Base-by-base conservation (phyloP, 352 stramenopile species). In the Paralagenidium karlingii region DNA sequence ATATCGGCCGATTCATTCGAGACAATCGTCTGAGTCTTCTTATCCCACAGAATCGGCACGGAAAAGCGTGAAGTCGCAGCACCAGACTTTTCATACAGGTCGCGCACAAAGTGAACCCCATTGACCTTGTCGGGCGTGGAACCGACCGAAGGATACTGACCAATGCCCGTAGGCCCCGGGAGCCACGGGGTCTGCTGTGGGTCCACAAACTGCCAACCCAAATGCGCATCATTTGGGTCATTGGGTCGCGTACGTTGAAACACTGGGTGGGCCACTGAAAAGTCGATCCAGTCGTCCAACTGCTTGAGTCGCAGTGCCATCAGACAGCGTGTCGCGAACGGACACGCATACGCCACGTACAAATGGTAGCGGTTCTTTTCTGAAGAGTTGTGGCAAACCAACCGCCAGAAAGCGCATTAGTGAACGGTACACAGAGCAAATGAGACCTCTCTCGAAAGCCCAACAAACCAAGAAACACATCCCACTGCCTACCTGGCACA, bases 341-440 rank as follows among this genome's bases (percentile, higher is more conserved):
- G 95, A 66, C 94, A 99, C 24, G 94, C 94, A 21, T 92, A 70
- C 40, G 88, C 95, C 24, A 98, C 82, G 68, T 97, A 98, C 20
- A 99, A 62, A 62, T 98, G 93, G 66, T 99, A 88, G 24, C 75
- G 70, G 31, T 49, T 36, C 28, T 52, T 58, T 47, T 82, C 58
- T 1, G 34, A 11, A 40, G 24, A 12, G n/a, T n/a, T n/a, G n/a
- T n/a, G n/a, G n/a, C n/a, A n/a, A n/a, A n/a, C n/a, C n/a, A n/a
- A n/a, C n/a, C n/a, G n/a, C n/a, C n/a, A n/a, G n/a, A n/a, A n/a
- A n/a, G n/a, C n/a, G n/a, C n/a, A n/a, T n/a, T n/a, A n/a, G n/a
- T n/a, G n/a, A n/a, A n/a, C n/a, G n/a, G n/a, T n/a, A n/a, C n/a
- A n/a, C n/a, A n/a, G n/a, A n/a, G n/a, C n/a, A n/a, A n/a, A n/a